A percentile compares a stretch with the other conserved stretches of the same genome.
Evolutionary conservation across 1,284 basidiomycete species (phyloP).

Genomic region (Chondrostereum purpureum): DNA sequence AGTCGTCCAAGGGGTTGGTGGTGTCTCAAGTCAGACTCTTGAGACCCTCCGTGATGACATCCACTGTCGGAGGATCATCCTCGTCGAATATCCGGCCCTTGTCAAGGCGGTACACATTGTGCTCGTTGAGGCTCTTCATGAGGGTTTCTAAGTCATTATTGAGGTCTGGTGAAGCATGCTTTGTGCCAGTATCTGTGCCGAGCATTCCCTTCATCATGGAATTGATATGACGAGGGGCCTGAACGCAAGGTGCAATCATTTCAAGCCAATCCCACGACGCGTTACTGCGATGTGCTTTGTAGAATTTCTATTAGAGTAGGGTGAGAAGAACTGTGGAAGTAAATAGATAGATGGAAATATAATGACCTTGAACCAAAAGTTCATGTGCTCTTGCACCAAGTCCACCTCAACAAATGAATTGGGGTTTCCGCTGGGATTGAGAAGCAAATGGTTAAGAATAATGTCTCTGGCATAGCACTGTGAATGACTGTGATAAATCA

Average conservation of each 20-base stretch:
- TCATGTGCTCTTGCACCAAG: too few relatives aligned
- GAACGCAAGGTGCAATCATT: slow-evolving; percentile 12
- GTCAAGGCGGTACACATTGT: slow-evolving; percentile 15
- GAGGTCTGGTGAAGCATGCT: slow-evolving; percentile 15
- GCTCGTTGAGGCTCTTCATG: slow-evolving; percentile 15
- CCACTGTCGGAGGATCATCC: slow-evolving; percentile 14
- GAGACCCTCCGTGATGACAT: slow-evolving; percentile 14
- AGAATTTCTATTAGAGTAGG: too few relatives aligned
- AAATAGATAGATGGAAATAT: too few relatives aligned
- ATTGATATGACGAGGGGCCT: slow-evolving; percentile 10
- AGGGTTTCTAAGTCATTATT: slow-evolving; percentile 14
- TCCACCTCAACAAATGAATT: slow-evolving; percentile 28
- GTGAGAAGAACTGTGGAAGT: slow-evolving; percentile 25
- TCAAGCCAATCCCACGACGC: slow-evolving; percentile 14
- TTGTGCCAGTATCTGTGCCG: slow-evolving; percentile 11
- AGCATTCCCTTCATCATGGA: slow-evolving; percentile 8
- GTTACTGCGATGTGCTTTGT: slow-evolving; percentile 9
- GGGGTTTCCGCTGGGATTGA: slow-evolving; percentile 27
- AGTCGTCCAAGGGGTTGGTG: slow-evolving; percentile 14
- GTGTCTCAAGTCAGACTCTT: slow-evolving; percentile 11
- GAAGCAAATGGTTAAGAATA: slow-evolving; percentile 31
- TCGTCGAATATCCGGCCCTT: slow-evolving; percentile 15
- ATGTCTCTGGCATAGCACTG: slow-evolving; percentile 20
- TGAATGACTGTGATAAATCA: background rate
- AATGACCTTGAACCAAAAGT: slow-evolving; percentile 31